These are phyloP conservation scores for Diaporthe sp. DNA, from an alignment of 2,329 filamentous ascomycete species.

Conservation along the genomic window DNA sequence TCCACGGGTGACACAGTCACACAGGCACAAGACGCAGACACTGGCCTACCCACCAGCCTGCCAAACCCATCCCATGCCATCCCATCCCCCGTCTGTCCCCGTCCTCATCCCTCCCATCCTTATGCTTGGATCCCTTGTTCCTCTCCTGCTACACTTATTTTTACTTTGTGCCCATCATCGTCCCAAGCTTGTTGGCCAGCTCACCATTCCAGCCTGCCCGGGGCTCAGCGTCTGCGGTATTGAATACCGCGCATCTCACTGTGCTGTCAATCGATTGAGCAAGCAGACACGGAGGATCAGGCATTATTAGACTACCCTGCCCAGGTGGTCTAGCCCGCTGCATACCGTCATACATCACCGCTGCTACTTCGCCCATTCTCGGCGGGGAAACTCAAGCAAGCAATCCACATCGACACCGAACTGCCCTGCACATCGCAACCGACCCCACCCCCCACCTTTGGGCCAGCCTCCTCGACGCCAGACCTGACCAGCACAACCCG, in stretches of 20 bases:
- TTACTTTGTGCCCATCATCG: slow-evolving; percentile 18
- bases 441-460: slow-evolving; percentile 29
- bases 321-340: slow-evolving; percentile 5
- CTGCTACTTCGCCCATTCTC: slow-evolving; percentile 13
- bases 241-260: neutral
- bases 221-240: neutral
- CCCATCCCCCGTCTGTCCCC: neutral
- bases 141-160: slow-evolving; percentile 35
- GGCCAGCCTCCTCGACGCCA: slow-evolving; percentile 35
- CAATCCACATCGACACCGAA: slow-evolving; percentile 14
- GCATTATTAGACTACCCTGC: neutral
- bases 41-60: neutral
- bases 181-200: slow-evolving; percentile 7
- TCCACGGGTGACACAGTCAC: slow-evolving; percentile 23
- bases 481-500: slow-evolving; percentile 37
- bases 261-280: neutral
- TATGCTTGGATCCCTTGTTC: slow-evolving; percentile 15
- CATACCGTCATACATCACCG: slow-evolving; percentile 29
- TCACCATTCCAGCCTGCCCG: neutral
- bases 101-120: slow-evolving; percentile 25
- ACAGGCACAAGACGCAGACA: slow-evolving; percentile 23
- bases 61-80: slow-evolving; percentile 9
- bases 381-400: slow-evolving; percentile 7
- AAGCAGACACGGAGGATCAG: neutral
- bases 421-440: slow-evolving; percentile 9